These are phyloP conservation scores for Chalciporus piperatus DNA, from an alignment of 768 basidiomycete species.

Conservation along the genomic window DNA sequence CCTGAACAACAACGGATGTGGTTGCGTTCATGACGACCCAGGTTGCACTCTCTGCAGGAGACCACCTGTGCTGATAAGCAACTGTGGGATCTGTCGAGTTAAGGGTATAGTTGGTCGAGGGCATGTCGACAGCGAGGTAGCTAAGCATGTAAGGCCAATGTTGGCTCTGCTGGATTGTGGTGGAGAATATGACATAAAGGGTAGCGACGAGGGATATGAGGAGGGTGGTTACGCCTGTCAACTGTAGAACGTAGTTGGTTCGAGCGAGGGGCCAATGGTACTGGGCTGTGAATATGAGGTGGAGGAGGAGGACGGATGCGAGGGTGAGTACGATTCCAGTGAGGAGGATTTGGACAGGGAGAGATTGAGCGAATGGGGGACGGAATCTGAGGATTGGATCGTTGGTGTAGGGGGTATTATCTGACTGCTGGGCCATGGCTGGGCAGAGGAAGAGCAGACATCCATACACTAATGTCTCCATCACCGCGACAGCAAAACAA, in stretches of 20 bases:
- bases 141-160: conserved; percentile 95
- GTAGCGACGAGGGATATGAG: conserved; percentile 77
- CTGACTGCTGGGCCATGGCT: conserved; percentile 22
- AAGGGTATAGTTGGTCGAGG: conserved; percentile 20
- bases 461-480: background rate
- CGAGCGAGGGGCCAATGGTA: conserved; percentile 95
- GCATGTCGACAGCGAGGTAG: conserved; percentile 78
- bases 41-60: conserved; percentile 56
- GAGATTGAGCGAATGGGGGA: conserved; percentile 80
- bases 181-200: conserved; percentile 67
- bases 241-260: conserved; percentile 87
- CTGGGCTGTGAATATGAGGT: conserved; percentile 91
- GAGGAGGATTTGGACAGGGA: conserved; percentile 88
- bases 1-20: conserved; percentile 83
- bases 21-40: conserved; percentile 91
- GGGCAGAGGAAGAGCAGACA: conserved; percentile 3
- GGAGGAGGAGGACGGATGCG: conserved; percentile 80
- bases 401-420: conserved; percentile 10
- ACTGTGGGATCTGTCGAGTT: conserved; percentile 25
- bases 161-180: conserved; percentile 58
- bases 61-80: conserved; percentile 49
- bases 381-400: conserved; percentile 81
- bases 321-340: conserved; percentile 85
- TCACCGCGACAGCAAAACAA: background rate
- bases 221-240: conserved; percentile 78